Base-by-base conservation (phyloP, 1,284 basidiomycete species). In the Tetrapyrgos nigripes region DNA sequence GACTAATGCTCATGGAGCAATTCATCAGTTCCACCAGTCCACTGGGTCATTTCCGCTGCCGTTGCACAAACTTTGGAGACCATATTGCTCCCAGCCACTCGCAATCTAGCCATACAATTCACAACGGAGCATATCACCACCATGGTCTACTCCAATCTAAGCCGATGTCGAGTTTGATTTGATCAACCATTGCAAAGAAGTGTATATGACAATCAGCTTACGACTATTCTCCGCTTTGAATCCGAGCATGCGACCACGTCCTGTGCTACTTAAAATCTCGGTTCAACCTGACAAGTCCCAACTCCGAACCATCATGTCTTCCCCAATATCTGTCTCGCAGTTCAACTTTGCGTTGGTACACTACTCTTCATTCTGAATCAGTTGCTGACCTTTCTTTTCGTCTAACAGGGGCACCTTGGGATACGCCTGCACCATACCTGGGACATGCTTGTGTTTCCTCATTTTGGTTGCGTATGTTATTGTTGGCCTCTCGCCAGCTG, bases 361-460 rank as follows among this genome's bases (percentile, higher is more conserved):
- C n/a, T n/a, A n/a, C n/a, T 31, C 10, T 10, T 50, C 9, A 26
- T 3, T 14, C 14, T 21, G 14, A 4, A 29, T 28, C 11, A 31
- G 11, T 28, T 5, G 13, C 21, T 17, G 21, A 21, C 9, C 27
- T 50, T 24, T 14, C 24, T 14, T 29, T 31, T 14, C 14, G 31
- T 24, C 4, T n/a, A 17, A 11, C 17, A 67, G 66, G 21, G 64
- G 55, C 11, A 35, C 58, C 8, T 46, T 67, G 23, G 58, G 57
- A 4, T 62, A 58, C 50, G 55, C 61, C 13, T 64, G 57, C 23
- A 60, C 63, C 3, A 60, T 68, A 24, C 63, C 65, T 21, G 66
- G 66, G 23, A 62, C 63, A 17, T 57, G 61, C 14, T 33, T 66
- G 2, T 66, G 63, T 27, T 62, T 62, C 21, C 53, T 68, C 14